Percentiles rank a stretch among this genome's conserved stretches.
phyloP scores from a whole-genome alignment of 768 basidiomycete genomes.

The Lepiota subincarnata region DNA sequence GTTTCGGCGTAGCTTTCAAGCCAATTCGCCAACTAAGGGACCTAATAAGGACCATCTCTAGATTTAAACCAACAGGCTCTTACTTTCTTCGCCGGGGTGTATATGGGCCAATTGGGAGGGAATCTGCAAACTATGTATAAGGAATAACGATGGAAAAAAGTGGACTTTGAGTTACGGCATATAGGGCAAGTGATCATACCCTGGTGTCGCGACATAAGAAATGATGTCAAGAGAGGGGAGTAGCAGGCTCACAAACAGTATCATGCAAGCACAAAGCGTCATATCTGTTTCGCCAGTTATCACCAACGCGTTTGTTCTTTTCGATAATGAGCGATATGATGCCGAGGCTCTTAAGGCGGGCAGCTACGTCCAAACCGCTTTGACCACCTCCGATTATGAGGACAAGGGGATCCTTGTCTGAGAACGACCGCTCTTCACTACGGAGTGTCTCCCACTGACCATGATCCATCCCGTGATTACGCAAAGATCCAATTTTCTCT shows the following conservation, averaged over 20 bases:
- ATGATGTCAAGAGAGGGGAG: neutral
- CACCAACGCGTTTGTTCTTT: conserved; percentile 52
- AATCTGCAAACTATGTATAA: conserved; percentile 17
- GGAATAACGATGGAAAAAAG: conserved; percentile 13
- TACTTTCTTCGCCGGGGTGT: conserved; percentile 26
- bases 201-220: conserved; percentile 22
- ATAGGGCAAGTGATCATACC: conserved; percentile 58
- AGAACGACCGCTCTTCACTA: conserved; percentile 24
- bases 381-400: conserved; percentile 66
- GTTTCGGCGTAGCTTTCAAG: conserved; percentile 28
- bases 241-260: conserved; percentile 51
- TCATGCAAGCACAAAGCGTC: conserved; percentile 65
- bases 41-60: neutral
- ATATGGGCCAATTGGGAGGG: conserved; percentile 29
- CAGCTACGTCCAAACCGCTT: conserved; percentile 60
- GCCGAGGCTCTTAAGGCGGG: conserved; percentile 58
- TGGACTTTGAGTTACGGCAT: conserved; percentile 39
- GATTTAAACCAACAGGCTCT: neutral
- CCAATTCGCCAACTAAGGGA: conserved; percentile 27
- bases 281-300: conserved; percentile 66
- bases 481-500: conserved; percentile 43
- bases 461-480: conserved; percentile 41
- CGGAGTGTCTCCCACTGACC: conserved; percentile 53
- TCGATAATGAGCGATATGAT: conserved; percentile 63
- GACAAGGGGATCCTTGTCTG: conserved; percentile 45